These are phyloP conservation scores for Ascobolus immersus DNA, from an alignment of 495 filamentous ascomycete species.

Conservation along the genomic window DNA sequence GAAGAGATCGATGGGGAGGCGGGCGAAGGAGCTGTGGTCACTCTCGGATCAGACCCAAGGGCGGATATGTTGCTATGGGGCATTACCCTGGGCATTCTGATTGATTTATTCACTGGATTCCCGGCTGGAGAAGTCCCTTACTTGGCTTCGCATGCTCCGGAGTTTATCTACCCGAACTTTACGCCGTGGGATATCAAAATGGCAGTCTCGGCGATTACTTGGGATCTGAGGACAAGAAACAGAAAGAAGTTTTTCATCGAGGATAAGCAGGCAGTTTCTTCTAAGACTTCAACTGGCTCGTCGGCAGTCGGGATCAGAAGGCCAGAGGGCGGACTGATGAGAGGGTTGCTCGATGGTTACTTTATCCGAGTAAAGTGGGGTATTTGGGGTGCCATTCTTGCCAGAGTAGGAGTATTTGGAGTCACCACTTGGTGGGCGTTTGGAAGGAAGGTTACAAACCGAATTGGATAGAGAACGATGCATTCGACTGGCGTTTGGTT, in stretches of 20 bases:
- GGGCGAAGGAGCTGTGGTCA: slow-evolving; percentile 7
- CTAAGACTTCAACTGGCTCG: no score
- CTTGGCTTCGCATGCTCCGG: slow-evolving; percentile 31
- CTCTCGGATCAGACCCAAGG: slow-evolving; percentile 14
- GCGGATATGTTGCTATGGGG: slow-evolving; percentile 41
- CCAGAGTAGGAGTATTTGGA: slow-evolving; percentile 6
- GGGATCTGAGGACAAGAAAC: slow-evolving; percentile 33
- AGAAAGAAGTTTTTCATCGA: slow-evolving; percentile 20
- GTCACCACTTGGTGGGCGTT: no score
- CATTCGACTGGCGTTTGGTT: no score
- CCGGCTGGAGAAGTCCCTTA: slow-evolving; percentile 32
- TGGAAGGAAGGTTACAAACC: no score
- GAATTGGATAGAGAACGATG: no score
- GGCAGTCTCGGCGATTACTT: slow-evolving; percentile 35
- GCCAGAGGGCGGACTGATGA: slow-evolving; percentile 2
- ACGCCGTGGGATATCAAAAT: slow-evolving; percentile 36
- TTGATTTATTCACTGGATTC: slow-evolving; percentile 51
- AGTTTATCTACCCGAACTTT: slow-evolving; percentile 53
- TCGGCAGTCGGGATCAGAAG: slow-evolving; percentile 2
- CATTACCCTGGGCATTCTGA: slow-evolving; percentile 42
- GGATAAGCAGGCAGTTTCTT: slow-evolving; percentile 15
- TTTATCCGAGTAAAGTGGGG: no score
- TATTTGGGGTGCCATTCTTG: no score
- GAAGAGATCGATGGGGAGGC: slow-evolving; percentile 3
- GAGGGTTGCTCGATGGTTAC: slow-evolving; percentile 11